These are phyloP conservation scores for Powellomyces hirtus DNA, from an alignment of 192 early-diverging fungal species.

Conservation along the genomic window DNA sequence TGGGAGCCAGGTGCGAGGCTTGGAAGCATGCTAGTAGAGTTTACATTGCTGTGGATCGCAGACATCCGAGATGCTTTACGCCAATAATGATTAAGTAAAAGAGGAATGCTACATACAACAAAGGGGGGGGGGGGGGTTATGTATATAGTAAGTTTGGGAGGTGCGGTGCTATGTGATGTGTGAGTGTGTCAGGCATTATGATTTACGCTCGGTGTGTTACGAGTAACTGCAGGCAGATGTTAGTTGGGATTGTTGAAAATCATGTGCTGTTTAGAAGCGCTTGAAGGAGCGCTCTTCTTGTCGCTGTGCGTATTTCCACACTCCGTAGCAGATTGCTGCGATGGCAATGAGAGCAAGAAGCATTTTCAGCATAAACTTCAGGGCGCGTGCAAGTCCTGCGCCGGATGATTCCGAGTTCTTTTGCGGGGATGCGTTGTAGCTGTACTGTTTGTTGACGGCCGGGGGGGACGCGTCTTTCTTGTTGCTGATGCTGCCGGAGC, in stretches of 20 bases:
- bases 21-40: too few species aligned
- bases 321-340: slow-evolving; percentile 28
- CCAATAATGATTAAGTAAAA: too few species aligned
- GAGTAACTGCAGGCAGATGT: too few species aligned
- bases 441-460: background rate
- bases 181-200: too few species aligned
- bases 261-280: slow-evolving; percentile 39
- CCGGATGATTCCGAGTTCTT: slow-evolving; percentile 1
- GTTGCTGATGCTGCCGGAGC: background rate
- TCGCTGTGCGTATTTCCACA: slow-evolving; percentile 29
- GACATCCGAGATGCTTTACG: too few species aligned
- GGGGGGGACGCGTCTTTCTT: background rate
- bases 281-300: slow-evolving; percentile 46
- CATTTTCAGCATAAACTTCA: slow-evolving; percentile 19
- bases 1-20: too few species aligned
- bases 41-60: too few species aligned
- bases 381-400: background rate
- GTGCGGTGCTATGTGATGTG: too few species aligned
- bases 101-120: too few species aligned
- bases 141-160: too few species aligned
- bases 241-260: background rate
- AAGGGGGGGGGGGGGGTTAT: too few species aligned
- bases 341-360: slow-evolving; percentile 33
- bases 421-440: slow-evolving; percentile 1
- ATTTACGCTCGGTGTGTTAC: too few species aligned